Evolutionary conservation across 495 filamentous ascomycete species (phyloP).

Genomic region (Cercophora sp.): DNA sequence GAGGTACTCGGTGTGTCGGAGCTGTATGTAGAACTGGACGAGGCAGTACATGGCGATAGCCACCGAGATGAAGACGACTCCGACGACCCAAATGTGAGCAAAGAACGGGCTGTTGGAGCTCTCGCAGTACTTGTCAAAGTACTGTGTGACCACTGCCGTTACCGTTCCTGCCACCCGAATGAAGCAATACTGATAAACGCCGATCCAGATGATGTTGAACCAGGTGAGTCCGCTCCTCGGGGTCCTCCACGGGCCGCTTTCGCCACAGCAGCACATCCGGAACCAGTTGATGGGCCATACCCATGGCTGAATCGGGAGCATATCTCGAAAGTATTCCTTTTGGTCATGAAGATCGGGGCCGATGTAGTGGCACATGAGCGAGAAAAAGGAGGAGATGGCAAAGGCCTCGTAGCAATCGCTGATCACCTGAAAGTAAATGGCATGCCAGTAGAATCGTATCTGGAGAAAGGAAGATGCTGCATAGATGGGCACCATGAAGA

Average conservation of each 20-base stretch:
- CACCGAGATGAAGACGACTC: slow-evolving; percentile 68
- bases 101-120: slow-evolving; percentile 72
- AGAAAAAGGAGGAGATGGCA: slow-evolving; percentile 86
- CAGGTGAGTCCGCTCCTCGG: slow-evolving; percentile 84
- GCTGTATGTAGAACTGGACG: slow-evolving; percentile 83
- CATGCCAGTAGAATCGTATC: slow-evolving; percentile 72
- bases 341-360: slow-evolving; percentile 76
- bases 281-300: slow-evolving; percentile 70
- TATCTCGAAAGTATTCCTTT: slow-evolving; percentile 78
- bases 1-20: slow-evolving; percentile 55
- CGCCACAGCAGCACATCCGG: slow-evolving; percentile 61
- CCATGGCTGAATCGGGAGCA: slow-evolving; percentile 64
- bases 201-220: slow-evolving; percentile 90
- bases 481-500: slow-evolving; percentile 89
- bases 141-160: slow-evolving; percentile 69
- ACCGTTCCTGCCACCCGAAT: slow-evolving; percentile 82
- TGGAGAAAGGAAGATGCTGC: slow-evolving; percentile 72
- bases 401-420: slow-evolving; percentile 91
- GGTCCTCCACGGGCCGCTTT: slow-evolving; percentile 63
- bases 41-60: slow-evolving; percentile 88
- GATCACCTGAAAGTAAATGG: slow-evolving; percentile 77
- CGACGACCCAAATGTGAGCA: slow-evolving; percentile 74
- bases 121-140: slow-evolving; percentile 69
- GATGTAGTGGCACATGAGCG: slow-evolving; percentile 81
- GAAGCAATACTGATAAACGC: slow-evolving; percentile 88